Evolutionary conservation across 768 basidiomycete genomes (phyloP), one percentile per base, ranked within the genome.

Genomic region (Trametes cubensis): DNA sequence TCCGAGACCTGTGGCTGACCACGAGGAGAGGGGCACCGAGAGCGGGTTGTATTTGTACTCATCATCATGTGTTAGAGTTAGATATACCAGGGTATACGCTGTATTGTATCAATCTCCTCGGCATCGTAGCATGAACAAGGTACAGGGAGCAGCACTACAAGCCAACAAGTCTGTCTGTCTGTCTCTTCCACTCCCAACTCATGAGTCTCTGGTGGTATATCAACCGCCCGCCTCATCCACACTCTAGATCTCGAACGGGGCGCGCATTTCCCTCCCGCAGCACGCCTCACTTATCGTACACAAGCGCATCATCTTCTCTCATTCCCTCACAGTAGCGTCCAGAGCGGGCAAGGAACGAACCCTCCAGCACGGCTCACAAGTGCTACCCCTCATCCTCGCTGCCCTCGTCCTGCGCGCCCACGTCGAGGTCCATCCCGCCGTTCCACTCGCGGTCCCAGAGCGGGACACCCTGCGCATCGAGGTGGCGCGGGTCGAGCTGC

Each of bases 401-500:
- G 11, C 64, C 68, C 8, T 64, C 67, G 8, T 47, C 66, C 50
- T 72, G 75, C 10, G 79, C 81, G 4, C 81, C 83, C 1, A 80
- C 82, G 1, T 83, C 82, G 48, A 74, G 81, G 38, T 79, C 51
- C 56, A 83, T 79, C 0, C 91, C 92, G 17, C 92, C 91, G 44
- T 85, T 85, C 93, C 93, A 94, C 63, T 87, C 85, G 44, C 89
- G 82, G 70, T 94, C 90, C 93, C 93, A 95, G 20, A 87, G 76
- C 28, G 85, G 84, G 45, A 53, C 68, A 59, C 65, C 74, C 69
- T 57, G 67, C 65, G 40, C 62, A 52, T 57, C 72, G 39, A 60
- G 58, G 56, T 63, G 65, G 21, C 60, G 62, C 40, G 64, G 57
- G 49, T 62, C 48, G 62, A 78, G 76, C 4, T 69, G 67, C 21